Evolutionary conservation across 2,329 filamentous ascomycete genomes (phyloP).

Genomic region (Neonectria punicea): DNA sequence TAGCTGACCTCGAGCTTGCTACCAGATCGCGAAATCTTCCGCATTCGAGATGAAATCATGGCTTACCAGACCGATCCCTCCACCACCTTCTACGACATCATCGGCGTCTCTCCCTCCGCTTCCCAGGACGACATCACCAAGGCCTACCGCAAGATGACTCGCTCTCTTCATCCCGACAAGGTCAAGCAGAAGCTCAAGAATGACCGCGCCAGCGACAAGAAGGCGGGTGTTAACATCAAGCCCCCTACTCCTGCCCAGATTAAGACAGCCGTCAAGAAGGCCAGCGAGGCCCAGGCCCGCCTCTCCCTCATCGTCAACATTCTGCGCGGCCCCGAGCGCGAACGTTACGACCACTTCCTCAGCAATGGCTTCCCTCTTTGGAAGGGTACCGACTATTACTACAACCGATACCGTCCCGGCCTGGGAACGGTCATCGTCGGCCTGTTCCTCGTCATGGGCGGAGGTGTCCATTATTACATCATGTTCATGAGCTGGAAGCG

Average conservation of each 20-base stretch:
- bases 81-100: slow-evolving; percentile 93
- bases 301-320: slow-evolving; percentile 88
- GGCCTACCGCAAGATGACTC: slow-evolving; percentile 89
- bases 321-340: slow-evolving; percentile 80
- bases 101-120: slow-evolving; percentile 79
- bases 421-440: slow-evolving; percentile 85
- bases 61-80: slow-evolving; percentile 79
- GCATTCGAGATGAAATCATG: slow-evolving; percentile 86
- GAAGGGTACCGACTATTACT: slow-evolving; percentile 99
- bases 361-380: slow-evolving; percentile 92
- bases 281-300: slow-evolving; percentile 83
- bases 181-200: slow-evolving; percentile 85
- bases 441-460: slow-evolving; percentile 83
- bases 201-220: slow-evolving; percentile 68
- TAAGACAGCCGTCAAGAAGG: slow-evolving; percentile 80
- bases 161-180: slow-evolving; percentile 92
- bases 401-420: slow-evolving; percentile 90
- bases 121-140: slow-evolving; percentile 91
- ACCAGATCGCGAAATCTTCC: slow-evolving; percentile 96
- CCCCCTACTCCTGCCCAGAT: slow-evolving; percentile 79
- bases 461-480: slow-evolving; percentile 86
- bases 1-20: slow-evolving; percentile 12
- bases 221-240: slow-evolving; percentile 73
- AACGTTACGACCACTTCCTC: slow-evolving; percentile 95
- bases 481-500: slow-evolving; percentile 89